Base-by-base conservation (phyloP, 1,139 yeast genomes). In the Blastobotrys serpentis region DNA sequence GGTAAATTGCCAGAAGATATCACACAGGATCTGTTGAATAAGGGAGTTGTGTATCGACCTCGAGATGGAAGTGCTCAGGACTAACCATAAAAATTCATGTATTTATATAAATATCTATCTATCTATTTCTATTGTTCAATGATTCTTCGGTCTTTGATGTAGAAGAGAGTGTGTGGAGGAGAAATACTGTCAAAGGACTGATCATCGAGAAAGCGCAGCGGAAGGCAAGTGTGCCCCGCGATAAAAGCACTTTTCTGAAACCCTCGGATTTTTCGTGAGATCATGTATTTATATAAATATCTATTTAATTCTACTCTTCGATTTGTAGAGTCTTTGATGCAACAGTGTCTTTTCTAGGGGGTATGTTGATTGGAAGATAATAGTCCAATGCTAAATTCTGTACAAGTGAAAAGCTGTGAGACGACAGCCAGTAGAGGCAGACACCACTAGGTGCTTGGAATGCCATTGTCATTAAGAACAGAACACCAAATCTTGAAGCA, bases 1-100 rank as follows among this genome's bases (percentile, higher is more conserved):
- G 99, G 99, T 30, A 82, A 86, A 60, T 72, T 92, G 48, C 98
- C 98, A 1, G 89, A 86, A 4, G 96, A 89, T 56, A 81, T 88
- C 32, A 79, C 86, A 13, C 80, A 79, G 43, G 85, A 84, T 47
- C 72, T 92, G 63, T 83, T 82, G 42, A 78, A 77, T 19, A 85
- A 83, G 59, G 87, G 87, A 32, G 80, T 86, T 42, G 81, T 81
- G 48, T 94, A 94, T 69, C 79, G 98, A 56, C 98, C 99, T 29
- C 78, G 99, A 67, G 98, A 94, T 66, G 98, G 99, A 40, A 82
- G 90, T 69, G 97, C 86, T 29, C 86, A 82, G 60, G 96, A 88
- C 66, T 88, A 68, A 42, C 21, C 4, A 39, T 11, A 6, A 29
- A 6, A 29, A 4, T 10, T 29, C 7, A 7, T 29, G 32, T 29